phyloP scores from a whole-genome alignment of 768 basidiomycete genomes.

The Kwoniella mangroviensis region DNA sequence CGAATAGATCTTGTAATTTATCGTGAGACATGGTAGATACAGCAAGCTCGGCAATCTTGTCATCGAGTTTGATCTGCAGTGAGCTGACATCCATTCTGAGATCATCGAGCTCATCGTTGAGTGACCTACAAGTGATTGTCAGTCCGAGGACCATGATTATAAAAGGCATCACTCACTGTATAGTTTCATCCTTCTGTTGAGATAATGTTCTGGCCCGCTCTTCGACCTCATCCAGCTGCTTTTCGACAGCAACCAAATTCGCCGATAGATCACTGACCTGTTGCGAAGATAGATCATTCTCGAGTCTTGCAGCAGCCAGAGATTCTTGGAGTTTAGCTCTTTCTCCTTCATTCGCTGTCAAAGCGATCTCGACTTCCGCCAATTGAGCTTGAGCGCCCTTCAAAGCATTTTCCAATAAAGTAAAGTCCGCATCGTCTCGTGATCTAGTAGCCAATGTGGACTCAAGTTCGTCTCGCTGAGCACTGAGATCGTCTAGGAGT shows the following conservation, averaged over 20 bases:
- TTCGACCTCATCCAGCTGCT: slow-evolving; percentile 4
- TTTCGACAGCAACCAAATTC: neutral
- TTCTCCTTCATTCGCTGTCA: neutral
- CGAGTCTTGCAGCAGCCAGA: neutral
- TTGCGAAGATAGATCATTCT: neutral
- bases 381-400: slow-evolving; percentile 4
- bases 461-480: slow-evolving; percentile 6
- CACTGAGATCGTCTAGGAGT: neutral
- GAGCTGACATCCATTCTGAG: slow-evolving; percentile 21
- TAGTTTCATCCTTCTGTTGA: slow-evolving; percentile 3
- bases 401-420: neutral
- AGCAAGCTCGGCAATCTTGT: slow-evolving; percentile 14
- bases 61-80: slow-evolving; percentile 25
- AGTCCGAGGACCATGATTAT: neutral
- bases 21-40: slow-evolving; percentile 19
- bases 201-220: neutral
- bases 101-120: slow-evolving; percentile 27
- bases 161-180: slow-evolving; percentile 9
- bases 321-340: neutral
- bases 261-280: neutral
- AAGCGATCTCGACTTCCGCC: neutral
- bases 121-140: slow-evolving; percentile 8
- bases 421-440: slow-evolving; percentile 12
- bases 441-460: neutral
- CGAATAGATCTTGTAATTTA: slow-evolving; percentile 31